These are phyloP conservation scores for Oldenlandia corymbosa DNA, from an alignment of 257 asterid genomes.

Conservation along the genomic window DNA sequence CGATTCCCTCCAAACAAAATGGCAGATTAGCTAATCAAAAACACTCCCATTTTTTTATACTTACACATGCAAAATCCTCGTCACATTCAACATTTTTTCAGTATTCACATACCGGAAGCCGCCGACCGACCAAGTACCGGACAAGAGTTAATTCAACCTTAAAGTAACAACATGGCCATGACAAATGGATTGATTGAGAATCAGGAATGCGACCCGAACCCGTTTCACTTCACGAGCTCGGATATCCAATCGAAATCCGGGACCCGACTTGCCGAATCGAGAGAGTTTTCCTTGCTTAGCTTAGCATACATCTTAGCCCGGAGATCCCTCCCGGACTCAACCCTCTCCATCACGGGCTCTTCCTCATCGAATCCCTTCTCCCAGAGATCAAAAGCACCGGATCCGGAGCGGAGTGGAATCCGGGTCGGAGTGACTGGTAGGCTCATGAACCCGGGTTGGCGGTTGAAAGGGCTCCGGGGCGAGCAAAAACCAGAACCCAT, in stretches of 20 bases:
- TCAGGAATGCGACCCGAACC: no score
- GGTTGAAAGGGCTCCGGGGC: slow-evolving; percentile 41
- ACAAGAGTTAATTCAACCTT: no score
- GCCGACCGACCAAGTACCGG: no score
- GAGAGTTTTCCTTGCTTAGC: slow-evolving; percentile 68
- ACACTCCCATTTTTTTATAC: no score
- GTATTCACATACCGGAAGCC: no score
- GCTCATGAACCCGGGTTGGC: slow-evolving; percentile 50
- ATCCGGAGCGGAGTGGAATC: slow-evolving; percentile 28
- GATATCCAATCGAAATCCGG: slow-evolving; percentile 62
- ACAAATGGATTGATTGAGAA: no score
- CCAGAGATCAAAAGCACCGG: slow-evolving; percentile 40
- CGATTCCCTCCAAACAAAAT: no score
- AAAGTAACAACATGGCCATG: no score
- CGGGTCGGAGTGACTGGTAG: slow-evolving; percentile 57
- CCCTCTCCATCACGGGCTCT: slow-evolving; percentile 77
- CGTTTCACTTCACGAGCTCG: slow-evolving; percentile 43
- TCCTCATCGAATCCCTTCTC: slow-evolving; percentile 34
- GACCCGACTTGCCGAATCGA: slow-evolving; percentile 40
- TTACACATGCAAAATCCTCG: no score
- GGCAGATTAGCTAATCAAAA: no score
- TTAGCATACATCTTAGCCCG: slow-evolving; percentile 68
- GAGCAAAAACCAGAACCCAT: slow-evolving; percentile 44
- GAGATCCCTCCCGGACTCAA: slow-evolving; percentile 69
- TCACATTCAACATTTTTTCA: no score